Evolutionary conservation across 2,329 filamentous ascomycete species (phyloP), one percentile per base, ranked within the genome.

Genomic region (Xylaria sp.): DNA sequence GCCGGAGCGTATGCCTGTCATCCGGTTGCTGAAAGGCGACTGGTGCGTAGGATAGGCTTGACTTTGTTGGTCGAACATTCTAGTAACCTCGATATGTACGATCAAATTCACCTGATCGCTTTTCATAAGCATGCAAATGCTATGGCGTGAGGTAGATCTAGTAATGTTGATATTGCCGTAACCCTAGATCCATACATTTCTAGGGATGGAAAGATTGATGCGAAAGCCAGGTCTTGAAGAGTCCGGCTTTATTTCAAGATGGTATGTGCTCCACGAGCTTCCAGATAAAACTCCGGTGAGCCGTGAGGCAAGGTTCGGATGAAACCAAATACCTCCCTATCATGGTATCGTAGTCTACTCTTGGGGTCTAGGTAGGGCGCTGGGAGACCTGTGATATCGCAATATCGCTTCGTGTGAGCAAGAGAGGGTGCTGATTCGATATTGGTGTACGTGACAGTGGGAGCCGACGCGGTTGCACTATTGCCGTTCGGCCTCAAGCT

Each of bases 321-420:
- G 50, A 94, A 88, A 2, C 88, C 89, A 84, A 98, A 99, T 6
- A 98, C 89, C 84, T 99, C 96, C 80, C 89, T 92, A 80, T 99
- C 91, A 81, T 97, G 93, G 81, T 99, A 99, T 71, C 95, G 87
- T 81, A 99, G 82, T 72, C 95, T 88, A 48, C 94, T 97, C 87
- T 99, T 99, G 2, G 96, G 97, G 79, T 99, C 96, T 39, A 93
- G 89, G 79, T 99, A 99, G 6, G 92, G 91, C 37, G 94, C 93
- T n/a, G 93, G 89, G 73, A 99, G 83, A 1, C 96, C 97, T 0
- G 96, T 99, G 76, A 99, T 88, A 81, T 99, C 97, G 84, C 96
- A 99, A 82, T 98, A 99, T 76, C 92, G 92, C 81, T 91, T 94
- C 78, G 93, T 89, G 74, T 94, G 92, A 60, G 91, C 91, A 76